Conservation (phyloP, 2,329 filamentous ascomycete genomes). For the Pezicula rhizophila region DNA sequence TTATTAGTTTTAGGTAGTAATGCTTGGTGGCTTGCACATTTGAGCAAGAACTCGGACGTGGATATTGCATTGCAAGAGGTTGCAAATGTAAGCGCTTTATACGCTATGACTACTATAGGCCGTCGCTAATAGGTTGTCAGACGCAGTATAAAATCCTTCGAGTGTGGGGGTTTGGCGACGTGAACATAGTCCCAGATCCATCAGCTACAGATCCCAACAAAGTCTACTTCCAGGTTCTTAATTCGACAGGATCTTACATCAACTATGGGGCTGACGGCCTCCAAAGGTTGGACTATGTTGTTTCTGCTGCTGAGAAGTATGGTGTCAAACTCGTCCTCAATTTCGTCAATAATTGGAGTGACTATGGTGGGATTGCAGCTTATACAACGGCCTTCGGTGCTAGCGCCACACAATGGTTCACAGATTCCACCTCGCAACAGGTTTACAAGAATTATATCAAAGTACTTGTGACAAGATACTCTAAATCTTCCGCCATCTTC, state of each 20-base stretch:
- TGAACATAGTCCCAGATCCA: conserved; percentile 30
- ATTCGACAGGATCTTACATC: conserved; percentile 46
- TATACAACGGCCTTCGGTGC: conserved; percentile 51
- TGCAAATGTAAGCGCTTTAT: conserved; percentile 16
- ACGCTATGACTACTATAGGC: neutral
- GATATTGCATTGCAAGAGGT: conserved; percentile 45
- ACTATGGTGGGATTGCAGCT: conserved; percentile 57
- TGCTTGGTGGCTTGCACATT: conserved; percentile 49
- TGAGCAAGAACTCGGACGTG: conserved; percentile 47
- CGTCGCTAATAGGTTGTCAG: conserved; percentile 24
- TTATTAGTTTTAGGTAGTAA: conserved; percentile 37
- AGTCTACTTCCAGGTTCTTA: conserved; percentile 39
- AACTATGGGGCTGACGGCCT: conserved; percentile 58
- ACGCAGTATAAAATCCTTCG: conserved; percentile 49
- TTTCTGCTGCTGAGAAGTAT: conserved; percentile 50
- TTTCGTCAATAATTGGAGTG: conserved; percentile 64
- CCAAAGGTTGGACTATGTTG: conserved; percentile 59
- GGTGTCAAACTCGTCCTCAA: conserved; percentile 58
- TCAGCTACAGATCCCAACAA: conserved; percentile 32
- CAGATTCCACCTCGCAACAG: conserved; percentile 41
- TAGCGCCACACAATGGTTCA: conserved; percentile 49
- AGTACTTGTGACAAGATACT: conserved; percentile 53
- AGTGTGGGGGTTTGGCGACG: conserved; percentile 59
- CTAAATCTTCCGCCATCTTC: conserved; percentile 51
- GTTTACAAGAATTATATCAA: conserved; percentile 56